Evolutionary conservation across 257 asterid genomes (phyloP).

Genomic region (Fraxinus americana): DNA sequence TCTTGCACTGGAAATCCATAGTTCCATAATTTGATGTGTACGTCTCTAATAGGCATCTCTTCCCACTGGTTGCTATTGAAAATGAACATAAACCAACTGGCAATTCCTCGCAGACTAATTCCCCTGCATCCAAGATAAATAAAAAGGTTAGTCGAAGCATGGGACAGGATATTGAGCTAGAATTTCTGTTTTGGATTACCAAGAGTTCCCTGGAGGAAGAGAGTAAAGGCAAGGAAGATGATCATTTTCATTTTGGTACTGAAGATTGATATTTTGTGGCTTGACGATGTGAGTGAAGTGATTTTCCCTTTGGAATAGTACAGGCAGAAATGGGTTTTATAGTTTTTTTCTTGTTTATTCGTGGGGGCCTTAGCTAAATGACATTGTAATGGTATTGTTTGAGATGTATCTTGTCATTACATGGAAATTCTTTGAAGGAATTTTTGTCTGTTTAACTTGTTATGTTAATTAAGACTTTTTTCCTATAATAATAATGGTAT

Average conservation of each 20-base stretch:
- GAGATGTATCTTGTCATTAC: background rate
- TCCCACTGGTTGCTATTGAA: slow-evolving; percentile 35
- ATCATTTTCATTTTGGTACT: background rate
- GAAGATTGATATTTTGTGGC: background rate
- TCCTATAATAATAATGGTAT: no score
- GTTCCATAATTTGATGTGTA: slow-evolving; percentile 11
- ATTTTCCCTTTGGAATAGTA: background rate
- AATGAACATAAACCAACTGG: slow-evolving; percentile 30
- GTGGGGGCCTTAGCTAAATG: background rate
- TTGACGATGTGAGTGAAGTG: background rate
- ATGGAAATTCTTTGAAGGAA: background rate
- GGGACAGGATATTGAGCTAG: background rate
- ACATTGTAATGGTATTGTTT: background rate
- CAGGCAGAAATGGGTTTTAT: background rate
- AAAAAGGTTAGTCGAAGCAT: background rate
- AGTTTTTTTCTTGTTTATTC: background rate
- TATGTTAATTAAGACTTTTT: no score
- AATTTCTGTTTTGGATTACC: background rate
- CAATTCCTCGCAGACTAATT: slow-evolving; percentile 35
- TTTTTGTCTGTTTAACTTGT: background rate
- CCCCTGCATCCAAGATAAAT: slow-evolving; percentile 24
- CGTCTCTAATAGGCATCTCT: slow-evolving; percentile 41
- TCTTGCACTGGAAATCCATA: slow-evolving; percentile 28
- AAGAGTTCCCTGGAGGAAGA: slow-evolving; percentile 15
- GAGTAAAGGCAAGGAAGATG: background rate